phyloP scores from a whole-genome alignment of 768 basidiomycete species.

The Kwoniella sp. region DNA sequence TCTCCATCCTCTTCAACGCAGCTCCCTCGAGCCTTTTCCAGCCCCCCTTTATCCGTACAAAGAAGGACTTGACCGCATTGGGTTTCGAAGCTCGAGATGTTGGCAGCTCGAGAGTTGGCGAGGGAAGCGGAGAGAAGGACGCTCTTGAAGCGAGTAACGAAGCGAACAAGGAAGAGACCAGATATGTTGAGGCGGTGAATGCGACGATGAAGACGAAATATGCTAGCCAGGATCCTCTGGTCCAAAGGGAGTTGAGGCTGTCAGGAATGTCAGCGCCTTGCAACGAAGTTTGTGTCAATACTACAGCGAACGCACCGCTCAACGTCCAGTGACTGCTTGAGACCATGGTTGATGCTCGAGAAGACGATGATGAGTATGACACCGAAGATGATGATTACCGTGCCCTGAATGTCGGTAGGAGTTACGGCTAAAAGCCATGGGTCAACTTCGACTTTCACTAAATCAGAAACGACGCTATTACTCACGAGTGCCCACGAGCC shows the following conservation, averaged over 20 bases:
- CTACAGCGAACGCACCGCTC: slow-evolving; percentile 32
- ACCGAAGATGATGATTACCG: slow-evolving; percentile 51
- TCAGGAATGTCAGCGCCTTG: slow-evolving; percentile 24
- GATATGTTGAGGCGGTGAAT: slow-evolving; percentile 67
- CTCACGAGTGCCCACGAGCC: slow-evolving; percentile 56
- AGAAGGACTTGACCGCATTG: slow-evolving; percentile 30
- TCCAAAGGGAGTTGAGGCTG: slow-evolving; percentile 82
- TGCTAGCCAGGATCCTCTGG: slow-evolving; percentile 81
- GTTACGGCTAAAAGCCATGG: slow-evolving; percentile 41
- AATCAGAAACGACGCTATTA: neutral
- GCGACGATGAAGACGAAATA: slow-evolving; percentile 82
- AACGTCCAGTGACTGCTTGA: slow-evolving; percentile 46
- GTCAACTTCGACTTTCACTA: slow-evolving; percentile 12
- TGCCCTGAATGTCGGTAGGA: slow-evolving; percentile 50
- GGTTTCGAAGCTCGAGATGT: slow-evolving; percentile 18
- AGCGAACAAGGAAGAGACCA: slow-evolving; percentile 73
- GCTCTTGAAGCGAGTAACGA: slow-evolving; percentile 70
- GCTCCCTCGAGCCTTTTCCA: slow-evolving; percentile 63
- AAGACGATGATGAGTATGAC: slow-evolving; percentile 56
- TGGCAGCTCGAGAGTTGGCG: slow-evolving; percentile 38
- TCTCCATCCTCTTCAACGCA: slow-evolving; percentile 62
- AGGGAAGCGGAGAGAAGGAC: slow-evolving; percentile 69
- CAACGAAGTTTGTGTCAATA: neutral
- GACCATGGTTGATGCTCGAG: slow-evolving; percentile 54
- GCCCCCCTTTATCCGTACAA: slow-evolving; percentile 35